A percentile compares a stretch with the other conserved stretches of the same genome.
Conservation (phyloP, 441 rosid species). For the Euphorbia celastroides region DNA sequence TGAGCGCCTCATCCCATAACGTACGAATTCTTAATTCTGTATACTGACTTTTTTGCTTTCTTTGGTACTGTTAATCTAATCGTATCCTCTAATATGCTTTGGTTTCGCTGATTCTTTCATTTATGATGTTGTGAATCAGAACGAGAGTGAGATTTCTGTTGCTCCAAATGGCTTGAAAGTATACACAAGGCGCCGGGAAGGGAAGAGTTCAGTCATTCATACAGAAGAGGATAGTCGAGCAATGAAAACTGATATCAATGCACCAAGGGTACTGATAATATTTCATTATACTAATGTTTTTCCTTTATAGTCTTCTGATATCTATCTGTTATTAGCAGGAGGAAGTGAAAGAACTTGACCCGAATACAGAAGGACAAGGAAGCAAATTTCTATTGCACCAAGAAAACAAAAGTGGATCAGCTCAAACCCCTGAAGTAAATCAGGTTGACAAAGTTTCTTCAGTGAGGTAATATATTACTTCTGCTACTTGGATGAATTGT, state of each 20-base stretch:
- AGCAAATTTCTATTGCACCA: neutral
- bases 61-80: no score
- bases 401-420: neutral
- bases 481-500: no score
- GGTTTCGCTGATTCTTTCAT: neutral
- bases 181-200: neutral
- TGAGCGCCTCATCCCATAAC: neutral
- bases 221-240: neutral
- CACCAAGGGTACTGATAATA: slow-evolving; percentile 6
- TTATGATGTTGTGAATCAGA: neutral
- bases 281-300: neutral
- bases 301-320: neutral
- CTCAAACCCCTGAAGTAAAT: neutral
- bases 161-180: slow-evolving; percentile 10
- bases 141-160: neutral
- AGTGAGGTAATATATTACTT: slow-evolving; percentile 10
- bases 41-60: no score
- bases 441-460: slow-evolving; percentile 8
- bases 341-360: neutral
- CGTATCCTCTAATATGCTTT: neutral
- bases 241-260: slow-evolving; percentile 2
- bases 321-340: neutral
- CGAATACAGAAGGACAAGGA: slow-evolving; percentile 6
- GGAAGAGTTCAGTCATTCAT: slow-evolving; percentile 7
- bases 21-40: neutral